Evolutionary conservation across 2,329 filamentous ascomycete species (phyloP).

Genomic region (Ploettnerulaceae sp.): DNA sequence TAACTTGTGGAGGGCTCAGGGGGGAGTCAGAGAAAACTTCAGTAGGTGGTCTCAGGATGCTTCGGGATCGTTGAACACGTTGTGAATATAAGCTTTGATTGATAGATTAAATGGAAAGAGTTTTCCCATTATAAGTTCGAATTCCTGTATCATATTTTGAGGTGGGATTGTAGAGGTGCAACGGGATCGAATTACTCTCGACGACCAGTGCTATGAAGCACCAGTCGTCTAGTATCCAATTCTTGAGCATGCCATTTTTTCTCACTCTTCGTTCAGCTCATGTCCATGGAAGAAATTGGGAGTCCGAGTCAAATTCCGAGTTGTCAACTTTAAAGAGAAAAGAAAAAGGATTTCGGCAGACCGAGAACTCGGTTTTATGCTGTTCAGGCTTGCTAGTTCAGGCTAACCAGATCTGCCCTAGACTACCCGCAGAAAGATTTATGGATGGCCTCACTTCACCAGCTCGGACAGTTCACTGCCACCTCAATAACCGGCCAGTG

Average conservation of each 20-base stretch:
- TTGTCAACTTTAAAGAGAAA: slow-evolving; percentile 49
- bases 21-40: not conserved
- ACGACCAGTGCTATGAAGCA: slow-evolving; percentile 26
- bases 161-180: slow-evolving; percentile 29
- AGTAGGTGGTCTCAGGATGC: not conserved
- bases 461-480: slow-evolving; percentile 5
- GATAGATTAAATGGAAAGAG: not conserved
- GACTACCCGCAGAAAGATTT: slow-evolving; percentile 6
- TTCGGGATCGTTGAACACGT: not conserved
- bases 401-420: not conserved
- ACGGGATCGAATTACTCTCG: slow-evolving; percentile 33
- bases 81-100: slow-evolving; percentile 2
- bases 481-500: slow-evolving; percentile 11
- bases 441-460: slow-evolving; percentile 5
- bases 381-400: not conserved
- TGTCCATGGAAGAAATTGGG: slow-evolving; percentile 40
- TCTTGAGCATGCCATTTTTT: slow-evolving; percentile 36
- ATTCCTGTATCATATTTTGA: not conserved
- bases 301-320: slow-evolving; percentile 55
- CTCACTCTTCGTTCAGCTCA: slow-evolving; percentile 49
- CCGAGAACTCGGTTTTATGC: not conserved
- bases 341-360: slow-evolving; percentile 28
- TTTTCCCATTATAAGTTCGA: not conserved
- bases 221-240: slow-evolving; percentile 32
- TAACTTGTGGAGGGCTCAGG: not conserved